Base-by-base conservation (phyloP, 1,139 yeast genomes). In the Saccharomyces pastorianus region DNA sequence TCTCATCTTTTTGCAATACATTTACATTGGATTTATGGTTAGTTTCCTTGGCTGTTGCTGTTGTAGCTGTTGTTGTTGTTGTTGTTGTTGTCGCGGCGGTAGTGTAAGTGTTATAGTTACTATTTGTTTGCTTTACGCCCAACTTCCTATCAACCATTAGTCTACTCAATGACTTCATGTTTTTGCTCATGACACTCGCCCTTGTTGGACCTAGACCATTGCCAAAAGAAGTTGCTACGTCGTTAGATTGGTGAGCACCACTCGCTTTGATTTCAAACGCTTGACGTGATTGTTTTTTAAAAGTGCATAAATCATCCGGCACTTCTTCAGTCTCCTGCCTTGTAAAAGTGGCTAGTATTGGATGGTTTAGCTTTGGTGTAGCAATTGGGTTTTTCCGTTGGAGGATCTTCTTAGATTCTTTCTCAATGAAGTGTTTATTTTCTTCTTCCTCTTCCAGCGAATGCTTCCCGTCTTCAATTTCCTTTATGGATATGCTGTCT, bases 251-350 rank as follows among this genome's bases (percentile, higher is more conserved):
- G 66, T 68, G 64, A 2, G 63, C 71, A 54, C 72, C 72, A 59
- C 72, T 69, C 4, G 72, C 72, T 51, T 65, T 67, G 42, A 69
- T 67, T 47, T 69, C 72, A 52, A 61, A 69, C 20, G 64, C 63
- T n/a, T 61, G 59, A 28, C 65, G 59, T 6, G 64, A 57, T 46
- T 60, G 61, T 47, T 56, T 61, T 46, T 65, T 64, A 7, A 52
- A 50, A 28, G 53, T 55, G 41, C 68, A 66, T 20, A 67, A 51
- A 47, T 67, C 71, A 54, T 67, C 69, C 4, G 62, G 68, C 42
- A 63, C 61, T n/a, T 65, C 70, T 51, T 67, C 70, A 8, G 71
- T 68, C 50, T 66, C 70, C 44, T 66, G 67, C 50, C 71, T 60
- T 13, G 59, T 53, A n/a, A 67, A 56, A n/a, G 47, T 44, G 25